Conservation (phyloP, 129 eudicot species). For the Pittosporum tobira region DNA sequence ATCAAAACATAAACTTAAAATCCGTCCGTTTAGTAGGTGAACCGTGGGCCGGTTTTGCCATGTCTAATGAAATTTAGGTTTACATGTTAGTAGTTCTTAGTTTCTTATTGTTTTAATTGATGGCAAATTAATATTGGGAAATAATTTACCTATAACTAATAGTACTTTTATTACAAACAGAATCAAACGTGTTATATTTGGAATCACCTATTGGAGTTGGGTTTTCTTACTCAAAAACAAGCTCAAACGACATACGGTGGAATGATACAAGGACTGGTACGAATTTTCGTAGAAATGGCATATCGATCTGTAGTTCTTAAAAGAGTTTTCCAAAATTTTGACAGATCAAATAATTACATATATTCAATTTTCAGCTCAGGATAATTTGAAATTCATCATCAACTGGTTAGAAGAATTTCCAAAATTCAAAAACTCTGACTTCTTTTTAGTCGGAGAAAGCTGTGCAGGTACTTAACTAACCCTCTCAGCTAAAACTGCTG, state of each 20-base stretch:
- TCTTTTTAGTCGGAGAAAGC: slow-evolving; percentile 36
- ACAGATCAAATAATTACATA: neutral
- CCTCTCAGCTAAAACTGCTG: neutral
- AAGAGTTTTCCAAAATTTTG: neutral
- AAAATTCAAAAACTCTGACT: slow-evolving; percentile 22
- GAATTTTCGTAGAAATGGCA: neutral
- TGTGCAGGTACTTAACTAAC: slow-evolving; percentile 24
- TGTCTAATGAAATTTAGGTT: too few relatives aligned
- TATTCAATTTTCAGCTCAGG: slow-evolving; percentile 17
- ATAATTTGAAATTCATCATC: slow-evolving; percentile 26
- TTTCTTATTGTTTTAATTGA: neutral
- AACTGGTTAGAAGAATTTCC: slow-evolving; percentile 37
- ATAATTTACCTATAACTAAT: neutral
- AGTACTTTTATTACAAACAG: slow-evolving; percentile 5
- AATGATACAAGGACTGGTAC: slow-evolving; percentile 32
- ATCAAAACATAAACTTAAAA: too few relatives aligned
- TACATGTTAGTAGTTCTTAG: neutral
- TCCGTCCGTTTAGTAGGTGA: too few relatives aligned
- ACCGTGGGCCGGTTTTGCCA: too few relatives aligned
- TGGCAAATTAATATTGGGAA: neutral
- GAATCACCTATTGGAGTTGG: slow-evolving; percentile 41
- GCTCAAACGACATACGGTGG: slow-evolving; percentile 24
- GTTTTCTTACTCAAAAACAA: slow-evolving; percentile 29
- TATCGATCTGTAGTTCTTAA: too few relatives aligned
- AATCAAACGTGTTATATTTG: slow-evolving; percentile 33